Base-by-base conservation (phyloP, 306 rosid genomes). In the Macrotyloma uniflorum region DNA sequence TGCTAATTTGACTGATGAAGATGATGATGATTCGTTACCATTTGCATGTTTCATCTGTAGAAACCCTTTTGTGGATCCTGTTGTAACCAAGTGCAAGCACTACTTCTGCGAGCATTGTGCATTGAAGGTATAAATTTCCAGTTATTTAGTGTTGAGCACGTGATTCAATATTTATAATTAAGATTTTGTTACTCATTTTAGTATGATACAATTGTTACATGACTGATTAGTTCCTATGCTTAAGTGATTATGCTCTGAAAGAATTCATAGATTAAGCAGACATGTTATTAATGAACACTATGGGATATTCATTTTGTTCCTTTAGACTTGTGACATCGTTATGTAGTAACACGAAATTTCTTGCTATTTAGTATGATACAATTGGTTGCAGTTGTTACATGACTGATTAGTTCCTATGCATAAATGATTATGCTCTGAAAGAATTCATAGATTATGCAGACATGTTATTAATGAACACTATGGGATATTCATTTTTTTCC, bases 11-110 rank as follows among this genome's bases (percentile, higher is more conserved):
- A 66, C 81, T 9, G 89, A 86, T 4, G 91, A 87, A 0, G 94
- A 87, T 10, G 89, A 85, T 13, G 93, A 86, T 11, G 89, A 85
- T 38, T 16, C 83, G 0, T 80, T 93, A 80, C 98, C 97, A 12
- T 91, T 93, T 50, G 93, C 97, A 3, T 91, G 98, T 81, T 93
- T 89, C 83, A 88, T 93, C 61, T 93, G 97, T 66, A 82, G 95
- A 18, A 76, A 93, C 70, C 92, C 97, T 24, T 93, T 93, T 87
- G 93, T 83, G 20, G 98, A 91, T 85, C 97, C 95, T 57, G 91
- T 91, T 57, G 85, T 85, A 26, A 91, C 97, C 70, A 93, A 91
- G 77, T 91, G 95, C 92, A 91, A 61, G 67, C 67, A 61, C 43
- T 61, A 61, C 43, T 61, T 61, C 67, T 61, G 67, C 7, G 67